phyloP scores from a whole-genome alignment of 768 basidiomycete genomes.

The Favolaschia claudopus region DNA sequence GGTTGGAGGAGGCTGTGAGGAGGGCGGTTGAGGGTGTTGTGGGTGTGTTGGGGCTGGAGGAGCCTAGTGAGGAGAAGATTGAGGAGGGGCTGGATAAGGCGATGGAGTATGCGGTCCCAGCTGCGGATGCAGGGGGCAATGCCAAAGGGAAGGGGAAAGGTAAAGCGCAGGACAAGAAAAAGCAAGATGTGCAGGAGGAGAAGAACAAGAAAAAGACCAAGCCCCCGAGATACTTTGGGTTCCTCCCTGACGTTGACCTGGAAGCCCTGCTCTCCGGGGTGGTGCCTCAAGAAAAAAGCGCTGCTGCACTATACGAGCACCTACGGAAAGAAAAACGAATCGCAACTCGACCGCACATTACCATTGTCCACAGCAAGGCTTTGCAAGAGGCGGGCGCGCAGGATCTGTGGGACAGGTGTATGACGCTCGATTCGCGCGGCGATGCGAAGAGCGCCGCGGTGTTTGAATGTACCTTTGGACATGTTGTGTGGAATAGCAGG shows the following conservation, averaged over 20 bases:
- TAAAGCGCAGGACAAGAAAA: constrained; percentile 28
- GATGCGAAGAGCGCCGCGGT: constrained; percentile 37
- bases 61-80: constrained; percentile 65
- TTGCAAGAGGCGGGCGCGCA: constrained; percentile 33
- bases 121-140: constrained; percentile 45
- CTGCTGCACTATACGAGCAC: constrained; percentile 54
- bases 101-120: constrained; percentile 47
- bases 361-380: constrained; percentile 75
- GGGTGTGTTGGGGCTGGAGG: constrained; percentile 57
- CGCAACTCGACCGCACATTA: constrained; percentile 79
- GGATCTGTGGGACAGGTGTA: constrained; percentile 59
- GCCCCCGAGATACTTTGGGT: constrained; percentile 75
- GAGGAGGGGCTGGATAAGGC: constrained; percentile 60
- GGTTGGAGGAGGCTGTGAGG: constrained; percentile 60
- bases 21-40: constrained; percentile 68
- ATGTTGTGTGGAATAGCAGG: constrained; percentile 76
- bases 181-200: constrained; percentile 35
- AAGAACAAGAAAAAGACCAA: constrained; percentile 43
- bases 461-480: constrained; percentile 67
- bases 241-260: constrained; percentile 79
- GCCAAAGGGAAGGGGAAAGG: constrained; percentile 44
- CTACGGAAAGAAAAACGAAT: constrained; percentile 59
- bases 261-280: constrained; percentile 49
- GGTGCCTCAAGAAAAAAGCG: constrained; percentile 44
- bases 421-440: constrained; percentile 46